Evolutionary conservation across 2,329 filamentous ascomycete genomes (phyloP), one percentile per base, ranked within the genome.

Genomic region (Biscogniauxia sp.): DNA sequence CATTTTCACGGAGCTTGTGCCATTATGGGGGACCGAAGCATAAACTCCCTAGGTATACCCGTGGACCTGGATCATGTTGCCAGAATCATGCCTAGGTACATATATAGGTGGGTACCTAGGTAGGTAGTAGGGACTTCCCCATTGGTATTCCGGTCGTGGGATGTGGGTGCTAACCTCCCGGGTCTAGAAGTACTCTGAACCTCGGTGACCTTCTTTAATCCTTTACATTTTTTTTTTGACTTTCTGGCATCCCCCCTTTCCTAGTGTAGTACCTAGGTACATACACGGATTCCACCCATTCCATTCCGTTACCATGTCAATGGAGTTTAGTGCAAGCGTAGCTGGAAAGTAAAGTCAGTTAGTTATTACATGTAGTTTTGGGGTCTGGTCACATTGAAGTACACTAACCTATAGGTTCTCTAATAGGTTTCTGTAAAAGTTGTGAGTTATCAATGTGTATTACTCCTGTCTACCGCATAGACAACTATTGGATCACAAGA

Each of bases 401-500:
- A n/a, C n/a, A n/a, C n/a, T n/a, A n/a, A n/a, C n/a, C n/a, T n/a
- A n/a, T n/a, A n/a, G n/a, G n/a, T n/a, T 23, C 2, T 5, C 5
- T 23, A 23, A 5, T 23, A 23, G 23, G 23, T 23, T 23, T 23
- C 23, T 23, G 23, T 23, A 23, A n/a, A n/a, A 23, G 23, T 23
- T 23, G 5, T 23, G 23, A 23, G 23, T 32, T 32, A 32, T 32
- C 11, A 7, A 7, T 45, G 17, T 17, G 37, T 45, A 45, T 45
- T 45, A 45, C 11, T 45, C 17, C 28, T 57, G n/a, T 17, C 45
- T 51, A 20, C 51, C 28, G 20, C 41, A 53, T 25, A 45, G 20
- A 45, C 4, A 45, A 45, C 52, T 32, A 62, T 60, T 64, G 60
- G 60, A 60, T 37, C 13, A 51, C 13, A 56, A 53, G 53, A 45